Base-by-base conservation (phyloP, 441 rosid genomes). In the Viola pubescens region DNA sequence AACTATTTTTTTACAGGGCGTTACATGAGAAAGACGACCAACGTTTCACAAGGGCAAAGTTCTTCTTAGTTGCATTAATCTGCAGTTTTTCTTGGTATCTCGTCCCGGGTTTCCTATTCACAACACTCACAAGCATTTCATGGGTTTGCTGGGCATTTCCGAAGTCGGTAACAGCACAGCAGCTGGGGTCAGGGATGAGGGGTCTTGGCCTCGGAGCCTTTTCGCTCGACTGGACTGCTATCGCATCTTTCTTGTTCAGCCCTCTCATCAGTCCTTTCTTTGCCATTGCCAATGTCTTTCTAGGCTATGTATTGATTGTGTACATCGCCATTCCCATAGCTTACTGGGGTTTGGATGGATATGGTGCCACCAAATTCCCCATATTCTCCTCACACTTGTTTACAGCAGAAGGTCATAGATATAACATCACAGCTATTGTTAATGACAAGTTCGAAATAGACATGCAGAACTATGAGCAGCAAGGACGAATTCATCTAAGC, bases 131-230 rank as follows among this genome's bases (percentile, higher is more conserved):
- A 39, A 86, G 81, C 77, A 82, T 91, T 66, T 88, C 94, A 57
- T 91, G 96, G 94, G 43, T 88, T 6, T 88, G 96, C 73, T 91
- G 98, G 96, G 84, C 70, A 19, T 91, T 91, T 65, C 73, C 92
- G 44, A 81, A 79, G 70, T 91, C 95, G 9, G 86, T 86, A 62
- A 85, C 95, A 0, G 92, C 94, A 53, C 98, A 91, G 50, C 95
- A 91, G 64, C 63, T 91, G 6, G 98, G 98, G 54, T 86, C 98
- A 0, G 98, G 98, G 50, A 81, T 83, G 85, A 68, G 61, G n/a
- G 96, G 96, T 8, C 88, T 91, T 3, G 98, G 98, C 26, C 74
- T 88, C 9, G 96, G 94, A 42, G 94, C 94, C 54, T 13, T 86
- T 10, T 76, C 94, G 14, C 88, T 90, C 0, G 97, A 90, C 81